These are phyloP conservation scores for Pseudopithomyces maydicus DNA, from an alignment of 2,329 filamentous ascomycete genomes.

Conservation along the genomic window DNA sequence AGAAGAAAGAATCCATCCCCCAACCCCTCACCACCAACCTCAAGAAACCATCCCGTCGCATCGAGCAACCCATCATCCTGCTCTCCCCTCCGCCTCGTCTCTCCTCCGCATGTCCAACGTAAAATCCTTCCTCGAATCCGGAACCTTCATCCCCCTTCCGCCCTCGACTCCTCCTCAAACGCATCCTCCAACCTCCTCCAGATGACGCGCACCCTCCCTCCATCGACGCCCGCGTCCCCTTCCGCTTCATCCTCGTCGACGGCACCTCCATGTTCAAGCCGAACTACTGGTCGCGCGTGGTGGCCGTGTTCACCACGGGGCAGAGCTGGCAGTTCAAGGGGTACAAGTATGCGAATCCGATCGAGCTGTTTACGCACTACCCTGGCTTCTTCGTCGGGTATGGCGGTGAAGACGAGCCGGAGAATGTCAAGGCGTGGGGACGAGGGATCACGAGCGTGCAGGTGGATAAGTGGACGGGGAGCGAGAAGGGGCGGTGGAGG, in stretches of 20 bases:
- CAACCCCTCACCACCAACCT: conserved; percentile 46
- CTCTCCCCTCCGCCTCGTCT: conserved; percentile 92
- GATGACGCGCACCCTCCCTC: conserved; percentile 74
- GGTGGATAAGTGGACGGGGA: conserved; percentile 79
- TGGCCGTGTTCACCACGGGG: conserved; percentile 95
- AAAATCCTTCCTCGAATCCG: conserved; percentile 88
- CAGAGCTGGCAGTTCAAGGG: conserved; percentile 99
- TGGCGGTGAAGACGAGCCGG: conserved; percentile 80
- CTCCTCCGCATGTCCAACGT: conserved; percentile 95
- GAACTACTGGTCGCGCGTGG: conserved; percentile 94
- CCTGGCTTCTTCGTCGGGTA: conserved; percentile 90
- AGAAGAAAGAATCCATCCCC: conserved; percentile 19
- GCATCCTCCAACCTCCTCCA: conserved; percentile 79
- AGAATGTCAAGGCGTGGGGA: conserved; percentile 82
- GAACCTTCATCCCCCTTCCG: conserved; percentile 74
- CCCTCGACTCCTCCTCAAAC: conserved; percentile 63
- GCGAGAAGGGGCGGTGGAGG: conserved; percentile 67
- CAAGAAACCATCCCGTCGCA: conserved; percentile 52
- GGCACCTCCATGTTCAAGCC: conserved; percentile 94
- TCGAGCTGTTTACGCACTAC: conserved; percentile 87
- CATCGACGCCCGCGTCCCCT: conserved; percentile 67
- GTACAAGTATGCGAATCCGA: conserved; percentile 92
- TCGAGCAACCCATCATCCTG: conserved; percentile 82
- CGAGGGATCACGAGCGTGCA: conserved; percentile 77
- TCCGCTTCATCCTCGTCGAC: conserved; percentile 95